Percentiles rank a stretch among this genome's conserved stretches.
Conservation (phyloP, 2,329 filamentous ascomycete species). For the Fusarium avenaceum region DNA sequence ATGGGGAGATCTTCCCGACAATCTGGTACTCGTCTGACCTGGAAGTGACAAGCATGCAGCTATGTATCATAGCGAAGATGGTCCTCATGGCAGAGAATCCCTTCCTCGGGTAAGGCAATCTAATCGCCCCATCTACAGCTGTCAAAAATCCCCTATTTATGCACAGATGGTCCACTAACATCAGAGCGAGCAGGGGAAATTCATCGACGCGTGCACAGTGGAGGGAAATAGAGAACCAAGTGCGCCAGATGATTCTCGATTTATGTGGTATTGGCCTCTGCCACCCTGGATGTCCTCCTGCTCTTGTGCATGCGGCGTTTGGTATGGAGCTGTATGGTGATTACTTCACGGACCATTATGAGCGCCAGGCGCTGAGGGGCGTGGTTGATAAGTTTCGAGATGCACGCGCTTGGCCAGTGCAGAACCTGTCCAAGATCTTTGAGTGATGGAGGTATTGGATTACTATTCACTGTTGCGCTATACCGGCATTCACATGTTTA, state of each 20-base stretch:
- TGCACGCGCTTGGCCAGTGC: constrained; percentile 57
- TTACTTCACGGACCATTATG: constrained; percentile 58
- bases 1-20: constrained; percentile 57
- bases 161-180: constrained; percentile 20
- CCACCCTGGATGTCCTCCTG: constrained; percentile 55
- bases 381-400: constrained; percentile 62
- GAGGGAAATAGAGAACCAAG: constrained; percentile 56
- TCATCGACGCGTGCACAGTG: constrained; percentile 51
- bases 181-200: constrained; percentile 36
- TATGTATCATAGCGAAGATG: constrained; percentile 57
- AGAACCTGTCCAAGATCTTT: constrained; percentile 56
- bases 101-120: constrained; percentile 51
- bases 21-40: constrained; percentile 58
- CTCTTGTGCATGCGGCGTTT: constrained; percentile 56
- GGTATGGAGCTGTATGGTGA: constrained; percentile 59
- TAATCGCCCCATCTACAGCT: background rate
- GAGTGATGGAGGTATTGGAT: constrained; percentile 11
- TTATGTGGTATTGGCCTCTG: constrained; percentile 58
- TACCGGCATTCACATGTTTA: constrained; percentile 3
- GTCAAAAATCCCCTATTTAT: background rate
- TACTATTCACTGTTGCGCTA: constrained; percentile 11
- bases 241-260: constrained; percentile 55
- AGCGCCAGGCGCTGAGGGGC: constrained; percentile 54
- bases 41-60: constrained; percentile 58
- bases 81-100: constrained; percentile 58